Evolutionary conservation across 208 protist species (phyloP).

Genomic region (Leishmania tarentolae): DNA sequence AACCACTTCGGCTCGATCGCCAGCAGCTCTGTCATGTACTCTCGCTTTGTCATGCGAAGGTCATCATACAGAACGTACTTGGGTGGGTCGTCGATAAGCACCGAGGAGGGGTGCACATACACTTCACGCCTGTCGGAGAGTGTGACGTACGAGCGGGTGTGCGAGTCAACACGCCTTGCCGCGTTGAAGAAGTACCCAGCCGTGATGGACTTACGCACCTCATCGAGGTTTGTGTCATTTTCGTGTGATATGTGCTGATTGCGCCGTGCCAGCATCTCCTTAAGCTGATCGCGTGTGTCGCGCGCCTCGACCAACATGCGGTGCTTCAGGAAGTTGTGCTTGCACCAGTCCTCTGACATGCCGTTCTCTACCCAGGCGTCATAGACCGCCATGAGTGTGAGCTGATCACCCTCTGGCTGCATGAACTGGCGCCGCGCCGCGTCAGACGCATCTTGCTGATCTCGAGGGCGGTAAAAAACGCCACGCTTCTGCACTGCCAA

Average conservation of each 20-base stretch:
- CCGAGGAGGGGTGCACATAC: conserved; percentile 87
- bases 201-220: conserved; percentile 95
- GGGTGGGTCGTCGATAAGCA: conserved; percentile 84
- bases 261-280: conserved; percentile 95
- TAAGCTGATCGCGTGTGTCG: conserved; percentile 97
- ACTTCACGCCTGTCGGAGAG: conserved; percentile 89
- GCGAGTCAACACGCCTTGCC: conserved; percentile 88
- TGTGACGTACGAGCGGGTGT: conserved; percentile 82
- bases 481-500: conserved; percentile 91
- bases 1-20: conserved; percentile 95
- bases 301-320: conserved; percentile 95
- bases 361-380: conserved; percentile 87
- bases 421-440: conserved; percentile 96
- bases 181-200: conserved; percentile 98
- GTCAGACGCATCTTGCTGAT: conserved; percentile 94
- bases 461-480: conserved; percentile 92
- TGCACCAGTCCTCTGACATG: conserved; percentile 96
- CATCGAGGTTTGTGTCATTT: conserved; percentile 82
- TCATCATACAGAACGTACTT: conserved; percentile 98
- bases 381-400: conserved; percentile 97
- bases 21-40: conserved; percentile 97
- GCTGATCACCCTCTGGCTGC: conserved; percentile 96
- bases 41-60: conserved; percentile 95
- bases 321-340: conserved; percentile 98
- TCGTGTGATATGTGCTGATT: conserved; percentile 95